phyloP scores from a whole-genome alignment of 164 flowering plant species.

The Stephania japonica region DNA sequence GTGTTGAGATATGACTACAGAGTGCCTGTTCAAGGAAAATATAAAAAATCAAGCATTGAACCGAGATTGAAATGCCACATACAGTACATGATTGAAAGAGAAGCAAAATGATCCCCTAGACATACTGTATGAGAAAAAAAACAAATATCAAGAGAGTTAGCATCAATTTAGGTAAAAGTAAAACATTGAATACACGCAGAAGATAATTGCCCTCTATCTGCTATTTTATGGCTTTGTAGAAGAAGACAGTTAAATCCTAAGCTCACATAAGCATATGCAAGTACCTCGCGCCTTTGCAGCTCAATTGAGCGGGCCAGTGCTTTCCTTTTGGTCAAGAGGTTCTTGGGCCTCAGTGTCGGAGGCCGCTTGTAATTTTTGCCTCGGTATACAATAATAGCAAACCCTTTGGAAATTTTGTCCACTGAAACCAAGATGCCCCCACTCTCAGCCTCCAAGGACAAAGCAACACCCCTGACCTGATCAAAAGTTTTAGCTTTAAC shows the following conservation, averaged over 20 bases:
- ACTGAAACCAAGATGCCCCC: constrained; percentile 91
- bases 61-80: neutral
- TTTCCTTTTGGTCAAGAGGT: constrained; percentile 87
- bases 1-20: constrained; percentile 48
- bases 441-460: constrained; percentile 90
- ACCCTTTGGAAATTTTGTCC: constrained; percentile 83
- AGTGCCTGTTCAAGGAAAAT: constrained; percentile 56
- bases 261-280: neutral
- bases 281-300: constrained; percentile 92
- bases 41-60: neutral
- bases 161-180: too few relatives aligned
- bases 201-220: too few relatives aligned
- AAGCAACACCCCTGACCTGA: constrained; percentile 63
- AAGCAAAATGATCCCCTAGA: neutral
- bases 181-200: too few relatives aligned
- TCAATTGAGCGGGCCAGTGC: constrained; percentile 95
- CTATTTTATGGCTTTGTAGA: too few relatives aligned
- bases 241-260: neutral
- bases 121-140: neutral
- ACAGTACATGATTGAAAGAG: neutral
- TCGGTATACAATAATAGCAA: constrained; percentile 69
- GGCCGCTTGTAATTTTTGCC: constrained; percentile 87
- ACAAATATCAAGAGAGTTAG: too few relatives aligned
- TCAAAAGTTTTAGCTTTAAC: constrained; percentile 65
- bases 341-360: constrained; percentile 66